Evolutionary conservation across 2,329 filamentous ascomycete species (phyloP).

Genomic region (Fusarium nanum): DNA sequence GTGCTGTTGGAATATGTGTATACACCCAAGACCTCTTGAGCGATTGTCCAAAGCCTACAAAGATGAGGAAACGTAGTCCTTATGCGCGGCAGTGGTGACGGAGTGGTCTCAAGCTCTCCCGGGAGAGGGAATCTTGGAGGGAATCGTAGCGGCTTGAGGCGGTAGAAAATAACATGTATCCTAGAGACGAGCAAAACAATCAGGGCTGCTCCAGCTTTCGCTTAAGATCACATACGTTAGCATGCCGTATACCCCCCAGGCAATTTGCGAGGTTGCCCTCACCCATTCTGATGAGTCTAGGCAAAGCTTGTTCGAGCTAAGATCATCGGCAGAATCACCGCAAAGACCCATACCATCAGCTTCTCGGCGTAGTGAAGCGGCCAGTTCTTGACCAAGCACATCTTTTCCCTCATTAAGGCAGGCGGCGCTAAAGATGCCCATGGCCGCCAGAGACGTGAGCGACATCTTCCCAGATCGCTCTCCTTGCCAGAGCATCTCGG

Average conservation of each 20-base stretch:
- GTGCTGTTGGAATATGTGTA: not conserved
- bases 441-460: not conserved
- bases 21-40: not conserved
- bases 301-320: fast-evolving
- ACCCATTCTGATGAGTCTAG: not conserved
- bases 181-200: not conserved
- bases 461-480: not conserved
- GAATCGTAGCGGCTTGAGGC: not conserved
- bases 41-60: not conserved
- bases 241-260: not conserved
- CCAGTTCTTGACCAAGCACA: not conserved
- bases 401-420: not conserved
- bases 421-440: fast-evolving
- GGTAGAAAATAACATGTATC: not conserved
- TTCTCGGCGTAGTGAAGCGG: not conserved
- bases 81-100: not conserved
- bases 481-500: not conserved
- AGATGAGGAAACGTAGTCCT: not conserved
- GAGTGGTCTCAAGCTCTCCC: not conserved
- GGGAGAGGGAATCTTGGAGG: not conserved
- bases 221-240: not conserved
- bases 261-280: not conserved
- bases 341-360: not conserved
- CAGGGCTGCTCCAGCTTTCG: not conserved
- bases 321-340: not conserved